Percentiles rank a stretch among this genome's conserved stretches.
These are phyloP conservation scores for Crataegus laevigata DNA, from an alignment of 306 rosid genomes.

Conservation along the genomic window DNA sequence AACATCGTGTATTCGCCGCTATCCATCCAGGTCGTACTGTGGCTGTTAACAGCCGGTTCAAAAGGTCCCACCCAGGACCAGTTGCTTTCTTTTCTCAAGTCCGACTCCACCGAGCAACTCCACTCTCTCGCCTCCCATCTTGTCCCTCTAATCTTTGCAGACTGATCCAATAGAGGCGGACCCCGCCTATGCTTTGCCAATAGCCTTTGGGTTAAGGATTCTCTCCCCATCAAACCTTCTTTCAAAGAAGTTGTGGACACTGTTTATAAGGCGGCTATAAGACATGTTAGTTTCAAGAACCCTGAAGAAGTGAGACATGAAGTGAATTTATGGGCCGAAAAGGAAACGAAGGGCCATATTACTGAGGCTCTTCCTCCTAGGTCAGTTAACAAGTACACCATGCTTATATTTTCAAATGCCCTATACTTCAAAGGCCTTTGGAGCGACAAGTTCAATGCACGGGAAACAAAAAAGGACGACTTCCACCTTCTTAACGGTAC, in stretches of 20 bases:
- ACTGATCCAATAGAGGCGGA: conserved; percentile 53
- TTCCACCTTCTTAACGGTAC: conserved; percentile 41
- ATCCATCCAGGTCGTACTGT: conserved; percentile 55
- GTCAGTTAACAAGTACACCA: conserved; percentile 37
- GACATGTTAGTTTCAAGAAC: conserved; percentile 48
- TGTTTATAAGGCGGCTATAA: conserved; percentile 43
- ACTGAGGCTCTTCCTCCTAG: conserved; percentile 49
- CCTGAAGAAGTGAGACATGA: conserved; percentile 42
- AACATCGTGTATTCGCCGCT: conserved; percentile 59
- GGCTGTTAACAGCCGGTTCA: conserved; percentile 64
- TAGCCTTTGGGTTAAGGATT: conserved; percentile 59
- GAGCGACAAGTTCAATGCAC: conserved; percentile 52
- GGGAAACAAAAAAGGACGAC: conserved; percentile 35
- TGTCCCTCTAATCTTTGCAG: conserved; percentile 43
- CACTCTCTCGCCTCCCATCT: conserved; percentile 55
- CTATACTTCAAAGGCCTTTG: conserved; percentile 76
- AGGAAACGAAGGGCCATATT: conserved; percentile 59
- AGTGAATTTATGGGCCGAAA: conserved; percentile 71
- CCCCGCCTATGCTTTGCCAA: conserved; percentile 56
- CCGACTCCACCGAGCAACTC: conserved; percentile 48
- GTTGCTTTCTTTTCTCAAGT: conserved; percentile 66
- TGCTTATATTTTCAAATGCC: conserved; percentile 67
- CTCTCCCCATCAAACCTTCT: conserved; percentile 50
- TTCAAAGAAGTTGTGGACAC: conserved; percentile 53
- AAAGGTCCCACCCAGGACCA: conserved; percentile 60